These are phyloP conservation scores for Aristolochia fimbriata DNA, from an alignment of 164 flowering plant genomes.

Conservation along the genomic window DNA sequence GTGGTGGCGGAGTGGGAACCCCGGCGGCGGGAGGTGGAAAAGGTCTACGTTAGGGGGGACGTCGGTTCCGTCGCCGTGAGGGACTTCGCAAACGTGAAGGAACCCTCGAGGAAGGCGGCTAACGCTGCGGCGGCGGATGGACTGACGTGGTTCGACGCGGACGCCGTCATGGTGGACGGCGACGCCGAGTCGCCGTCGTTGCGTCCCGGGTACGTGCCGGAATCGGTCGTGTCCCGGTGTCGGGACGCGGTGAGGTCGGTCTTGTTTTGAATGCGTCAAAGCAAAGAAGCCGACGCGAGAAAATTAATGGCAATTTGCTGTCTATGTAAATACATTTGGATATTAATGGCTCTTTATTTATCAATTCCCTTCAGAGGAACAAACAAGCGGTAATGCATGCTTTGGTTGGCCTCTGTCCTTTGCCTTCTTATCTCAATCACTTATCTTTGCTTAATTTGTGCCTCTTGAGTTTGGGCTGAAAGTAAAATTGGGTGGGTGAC, in stretches of 20 bases:
- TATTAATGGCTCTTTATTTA: neutral
- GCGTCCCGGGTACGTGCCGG: neutral
- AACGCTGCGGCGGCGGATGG: conserved; percentile 19
- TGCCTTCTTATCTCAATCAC: too few species aligned
- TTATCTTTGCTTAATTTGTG: too few species aligned
- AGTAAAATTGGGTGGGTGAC: too few species aligned
- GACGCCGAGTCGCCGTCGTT: conserved; percentile 9
- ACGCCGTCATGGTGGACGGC: conserved; percentile 33
- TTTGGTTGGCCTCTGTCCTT: too few species aligned
- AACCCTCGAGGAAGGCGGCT: conserved; percentile 25
- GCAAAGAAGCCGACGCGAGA: neutral
- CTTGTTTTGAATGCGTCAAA: conserved; percentile 7
- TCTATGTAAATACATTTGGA: neutral
- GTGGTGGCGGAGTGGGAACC: conserved; percentile 42
- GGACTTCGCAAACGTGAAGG: conserved; percentile 14
- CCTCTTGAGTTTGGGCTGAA: too few species aligned
- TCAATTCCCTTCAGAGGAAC: too few species aligned
- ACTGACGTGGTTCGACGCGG: conserved; percentile 48
- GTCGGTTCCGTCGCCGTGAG: conserved; percentile 10
- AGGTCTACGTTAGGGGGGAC: conserved; percentile 11
- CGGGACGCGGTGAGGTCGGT: conserved; percentile 12
- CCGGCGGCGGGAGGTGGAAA: conserved; percentile 10
- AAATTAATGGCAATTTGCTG: neutral
- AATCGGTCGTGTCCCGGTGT: conserved; percentile 10
- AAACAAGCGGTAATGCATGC: too few species aligned